phyloP scores from a whole-genome alignment of 2,329 filamentous ascomycete genomes.

The Drechslera avenae region DNA sequence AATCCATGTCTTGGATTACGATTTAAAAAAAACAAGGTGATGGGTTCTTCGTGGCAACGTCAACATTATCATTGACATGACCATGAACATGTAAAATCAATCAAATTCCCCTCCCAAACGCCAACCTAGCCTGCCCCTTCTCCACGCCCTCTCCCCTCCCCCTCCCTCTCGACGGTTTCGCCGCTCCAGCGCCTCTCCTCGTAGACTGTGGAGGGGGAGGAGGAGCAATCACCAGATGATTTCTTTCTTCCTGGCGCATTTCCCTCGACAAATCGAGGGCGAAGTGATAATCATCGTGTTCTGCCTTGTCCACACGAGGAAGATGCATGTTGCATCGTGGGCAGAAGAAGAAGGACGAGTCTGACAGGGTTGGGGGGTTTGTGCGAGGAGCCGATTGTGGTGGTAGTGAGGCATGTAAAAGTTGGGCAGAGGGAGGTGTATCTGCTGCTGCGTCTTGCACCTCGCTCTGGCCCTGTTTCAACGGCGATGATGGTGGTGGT shows the following conservation, averaged over 20 bases:
- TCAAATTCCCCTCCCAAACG: constrained; percentile 46
- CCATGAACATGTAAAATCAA: not conserved
- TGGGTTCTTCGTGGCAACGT: not conserved
- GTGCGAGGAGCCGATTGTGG: constrained; percentile 2
- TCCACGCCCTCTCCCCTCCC: constrained; percentile 43
- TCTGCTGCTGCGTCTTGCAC: constrained; percentile 14
- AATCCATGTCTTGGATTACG: not conserved
- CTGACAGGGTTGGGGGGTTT: constrained; percentile 4
- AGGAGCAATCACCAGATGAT: constrained; percentile 10
- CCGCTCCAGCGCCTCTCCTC: constrained; percentile 11
- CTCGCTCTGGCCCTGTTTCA: constrained; percentile 14
- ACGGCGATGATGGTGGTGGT: constrained; percentile 9
- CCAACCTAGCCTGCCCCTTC: constrained; percentile 54
- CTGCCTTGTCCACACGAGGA: constrained; percentile 64
- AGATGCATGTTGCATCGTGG: constrained; percentile 69
- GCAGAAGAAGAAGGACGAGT: constrained; percentile 61
- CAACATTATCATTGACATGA: not conserved
- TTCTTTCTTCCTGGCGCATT: constrained; percentile 43
- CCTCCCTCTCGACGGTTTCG: constrained; percentile 37
- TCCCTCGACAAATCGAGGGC: constrained; percentile 81
- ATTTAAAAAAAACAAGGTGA: not conserved
- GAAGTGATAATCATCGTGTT: constrained; percentile 93
- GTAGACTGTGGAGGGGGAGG: constrained; percentile 4
- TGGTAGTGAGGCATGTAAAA: constrained; percentile 10
- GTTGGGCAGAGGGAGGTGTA: constrained; percentile 45